These are phyloP conservation scores for Rhodotorula sp. DNA, from an alignment of 1,284 basidiomycete species.

Conservation along the genomic window DNA sequence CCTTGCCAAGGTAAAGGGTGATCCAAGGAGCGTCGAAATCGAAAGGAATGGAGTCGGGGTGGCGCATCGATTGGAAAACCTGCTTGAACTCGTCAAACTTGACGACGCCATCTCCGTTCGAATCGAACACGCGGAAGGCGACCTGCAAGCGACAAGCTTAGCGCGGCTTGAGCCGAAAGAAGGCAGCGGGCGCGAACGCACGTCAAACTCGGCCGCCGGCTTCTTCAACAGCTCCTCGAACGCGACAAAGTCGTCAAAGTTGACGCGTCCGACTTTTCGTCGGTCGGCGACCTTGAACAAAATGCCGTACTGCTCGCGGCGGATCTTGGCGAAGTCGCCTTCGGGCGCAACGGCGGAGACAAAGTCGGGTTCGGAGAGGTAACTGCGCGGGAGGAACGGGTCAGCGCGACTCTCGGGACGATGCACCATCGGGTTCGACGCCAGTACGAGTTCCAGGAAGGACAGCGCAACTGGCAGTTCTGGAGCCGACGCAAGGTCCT, in stretches of 20 bases:
- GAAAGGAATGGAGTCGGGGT: conserved; percentile 80
- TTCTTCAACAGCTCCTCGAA: conserved; percentile 82
- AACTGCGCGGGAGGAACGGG: conserved; percentile 56
- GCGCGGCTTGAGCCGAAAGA: background rate
- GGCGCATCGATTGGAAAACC: conserved; percentile 78
- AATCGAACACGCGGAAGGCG: conserved; percentile 93
- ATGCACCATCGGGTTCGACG: too few relatives aligned
- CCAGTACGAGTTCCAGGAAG: too few relatives aligned
- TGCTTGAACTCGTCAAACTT: conserved; percentile 90
- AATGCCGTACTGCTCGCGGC: conserved; percentile 70
- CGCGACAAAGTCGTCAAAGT: conserved; percentile 90
- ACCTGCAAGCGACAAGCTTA: conserved; percentile 56
- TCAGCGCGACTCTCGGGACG: conserved; percentile 1
- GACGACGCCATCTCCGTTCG: conserved; percentile 82
- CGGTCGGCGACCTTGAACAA: conserved; percentile 86
- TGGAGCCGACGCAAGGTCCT: too few relatives aligned
- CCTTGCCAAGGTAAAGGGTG: conserved; percentile 87
- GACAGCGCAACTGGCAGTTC: too few relatives aligned
- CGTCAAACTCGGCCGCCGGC: conserved; percentile 44
- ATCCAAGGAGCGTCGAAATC: conserved; percentile 95
- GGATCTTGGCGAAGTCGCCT: conserved; percentile 77
- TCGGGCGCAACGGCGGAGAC: conserved; percentile 87
- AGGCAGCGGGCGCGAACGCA: conserved; percentile 26
- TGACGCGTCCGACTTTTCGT: conserved; percentile 71
- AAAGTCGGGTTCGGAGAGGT: conserved; percentile 77